Conservation (phyloP, 2,329 filamentous ascomycete species). For the Clarireedia paspali region DNA sequence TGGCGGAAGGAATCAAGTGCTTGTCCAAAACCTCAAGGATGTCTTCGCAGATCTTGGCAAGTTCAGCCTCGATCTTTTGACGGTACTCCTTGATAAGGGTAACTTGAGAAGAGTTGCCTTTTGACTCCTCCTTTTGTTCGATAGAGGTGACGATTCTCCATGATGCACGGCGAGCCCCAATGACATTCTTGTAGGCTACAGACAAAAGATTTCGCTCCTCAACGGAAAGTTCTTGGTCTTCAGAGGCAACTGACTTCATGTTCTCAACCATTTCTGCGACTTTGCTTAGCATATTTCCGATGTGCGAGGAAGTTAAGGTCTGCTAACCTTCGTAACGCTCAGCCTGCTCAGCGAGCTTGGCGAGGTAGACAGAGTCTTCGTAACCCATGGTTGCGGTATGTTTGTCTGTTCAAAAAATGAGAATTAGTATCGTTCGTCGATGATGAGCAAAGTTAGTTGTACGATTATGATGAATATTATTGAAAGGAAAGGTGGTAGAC, state of each 20-base stretch:
- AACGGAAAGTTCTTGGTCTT: constrained; percentile 75
- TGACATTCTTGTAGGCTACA: constrained; percentile 99
- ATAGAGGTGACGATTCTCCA: constrained; percentile 99
- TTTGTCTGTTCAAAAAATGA: constrained; percentile 17
- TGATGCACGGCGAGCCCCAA: constrained; percentile 94
- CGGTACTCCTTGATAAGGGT: constrained; percentile 92
- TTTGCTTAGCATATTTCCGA: constrained; percentile 14
- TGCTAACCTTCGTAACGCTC: constrained; percentile 97
- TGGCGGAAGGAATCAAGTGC: constrained; percentile 88
- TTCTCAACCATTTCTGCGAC: constrained; percentile 91
- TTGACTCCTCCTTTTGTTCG: constrained; percentile 99
- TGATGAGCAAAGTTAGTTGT: no score
- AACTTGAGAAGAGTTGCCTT: constrained; percentile 94
- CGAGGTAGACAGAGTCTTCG: constrained; percentile 99
- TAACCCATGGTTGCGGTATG: constrained; percentile 77
- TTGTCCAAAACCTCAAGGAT: constrained; percentile 92
- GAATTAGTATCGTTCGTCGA: neutral
- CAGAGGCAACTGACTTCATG: constrained; percentile 99
- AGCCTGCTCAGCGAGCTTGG: constrained; percentile 99
- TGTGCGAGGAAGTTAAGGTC: constrained; percentile 16
- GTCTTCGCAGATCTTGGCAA: constrained; percentile 97
- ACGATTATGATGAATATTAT: neutral
- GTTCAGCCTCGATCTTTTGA: constrained; percentile 94
- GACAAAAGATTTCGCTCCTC: constrained; percentile 98
- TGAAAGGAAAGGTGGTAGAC: neutral